Percentiles rank a stretch among this genome's conserved stretches.
Conservation (phyloP, 73 alveolate genomes). For the Breviolum minutum region DNA sequence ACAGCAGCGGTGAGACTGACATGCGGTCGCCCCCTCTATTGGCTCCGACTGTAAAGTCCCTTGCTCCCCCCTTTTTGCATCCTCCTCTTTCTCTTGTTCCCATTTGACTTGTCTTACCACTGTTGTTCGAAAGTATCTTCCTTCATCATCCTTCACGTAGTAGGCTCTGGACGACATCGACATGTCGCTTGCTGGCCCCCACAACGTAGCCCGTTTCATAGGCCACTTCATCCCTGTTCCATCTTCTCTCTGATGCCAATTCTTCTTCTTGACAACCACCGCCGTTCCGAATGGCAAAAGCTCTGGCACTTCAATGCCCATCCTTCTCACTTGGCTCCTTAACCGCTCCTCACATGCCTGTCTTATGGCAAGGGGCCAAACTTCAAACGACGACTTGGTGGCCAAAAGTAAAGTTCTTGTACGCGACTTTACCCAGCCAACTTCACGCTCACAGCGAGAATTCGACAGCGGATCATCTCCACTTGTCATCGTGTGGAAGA, state of each 20-base stretch:
- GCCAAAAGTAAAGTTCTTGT: background rate
- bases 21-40: too few relatives aligned
- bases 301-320: background rate
- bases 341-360: background rate
- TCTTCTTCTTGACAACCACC: background rate
- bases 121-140: too few relatives aligned
- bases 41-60: too few relatives aligned
- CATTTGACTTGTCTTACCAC: too few relatives aligned
- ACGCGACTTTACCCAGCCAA: background rate
- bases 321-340: background rate
- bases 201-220: background rate
- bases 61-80: too few relatives aligned
- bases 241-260: background rate
- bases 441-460: background rate
- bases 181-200: background rate
- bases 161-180: background rate
- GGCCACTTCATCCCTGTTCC: too few relatives aligned
- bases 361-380: background rate
- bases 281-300: background rate
- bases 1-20: too few relatives aligned
- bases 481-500: background rate
- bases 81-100: too few relatives aligned
- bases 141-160: too few relatives aligned
- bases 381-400: background rate
- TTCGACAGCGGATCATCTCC: background rate